These are phyloP conservation scores for Gamarada debralockiae DNA, from an alignment of 495 filamentous ascomycete species.

Conservation along the genomic window DNA sequence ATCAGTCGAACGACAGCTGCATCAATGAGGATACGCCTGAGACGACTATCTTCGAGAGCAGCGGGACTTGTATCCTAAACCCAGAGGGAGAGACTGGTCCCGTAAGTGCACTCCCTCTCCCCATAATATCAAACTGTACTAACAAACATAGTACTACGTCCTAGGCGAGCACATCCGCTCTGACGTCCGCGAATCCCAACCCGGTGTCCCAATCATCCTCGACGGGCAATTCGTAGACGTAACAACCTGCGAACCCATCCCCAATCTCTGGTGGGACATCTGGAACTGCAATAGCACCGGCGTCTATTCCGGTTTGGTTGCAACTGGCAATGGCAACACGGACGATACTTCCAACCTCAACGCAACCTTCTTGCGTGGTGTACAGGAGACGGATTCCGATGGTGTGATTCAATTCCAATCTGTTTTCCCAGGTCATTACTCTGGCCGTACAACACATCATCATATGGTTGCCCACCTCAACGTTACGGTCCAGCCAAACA, in stretches of 20 bases:
- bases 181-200: constrained; percentile 42
- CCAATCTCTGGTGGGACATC: constrained; percentile 43
- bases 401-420: constrained; percentile 50
- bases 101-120: constrained; percentile 31
- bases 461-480: constrained; percentile 46
- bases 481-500: constrained; percentile 38
- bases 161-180: constrained; percentile 48
- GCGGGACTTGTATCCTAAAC: constrained; percentile 40
- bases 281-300: constrained; percentile 55
- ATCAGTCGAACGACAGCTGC: constrained; percentile 25
- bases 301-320: constrained; percentile 40
- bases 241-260: constrained; percentile 45
- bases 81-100: constrained; percentile 50
- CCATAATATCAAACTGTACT: constrained; percentile 9
- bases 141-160: constrained; percentile 28
- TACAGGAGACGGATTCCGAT: constrained; percentile 45
- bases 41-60: constrained; percentile 16
- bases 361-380: constrained; percentile 44
- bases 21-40: not conserved
- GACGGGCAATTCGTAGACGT: constrained; percentile 54
- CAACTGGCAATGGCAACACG: constrained; percentile 32
- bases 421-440: constrained; percentile 57
- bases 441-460: constrained; percentile 50
- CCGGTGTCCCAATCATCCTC: constrained; percentile 45
- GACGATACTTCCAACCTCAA: constrained; percentile 40